phyloP scores from a whole-genome alignment of 768 basidiomycete species.

The Mycena vulgaris region DNA sequence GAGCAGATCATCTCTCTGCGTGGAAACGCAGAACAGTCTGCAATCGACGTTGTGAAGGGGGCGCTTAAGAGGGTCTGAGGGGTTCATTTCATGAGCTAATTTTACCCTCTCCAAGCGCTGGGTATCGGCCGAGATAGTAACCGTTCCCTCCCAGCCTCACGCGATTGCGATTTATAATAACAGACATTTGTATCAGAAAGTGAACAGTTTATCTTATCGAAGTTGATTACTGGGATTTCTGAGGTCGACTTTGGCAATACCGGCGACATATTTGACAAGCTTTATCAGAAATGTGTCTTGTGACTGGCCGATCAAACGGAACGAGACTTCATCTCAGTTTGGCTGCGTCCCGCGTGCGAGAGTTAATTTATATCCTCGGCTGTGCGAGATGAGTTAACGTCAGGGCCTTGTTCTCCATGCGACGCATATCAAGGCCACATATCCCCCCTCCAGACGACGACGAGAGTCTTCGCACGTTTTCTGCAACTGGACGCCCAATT shows the following conservation, averaged over 20 bases:
- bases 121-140: not conserved
- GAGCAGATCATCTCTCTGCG: conserved; percentile 36
- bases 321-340: conserved; percentile 19
- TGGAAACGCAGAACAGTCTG: conserved; percentile 30
- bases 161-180: not conserved
- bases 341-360: not conserved
- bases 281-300: conserved; percentile 1
- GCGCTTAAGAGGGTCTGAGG: conserved; percentile 17
- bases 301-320: not conserved
- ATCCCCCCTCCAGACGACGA: too few relatives aligned
- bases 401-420: not conserved
- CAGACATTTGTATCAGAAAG: not conserved
- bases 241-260: not conserved
- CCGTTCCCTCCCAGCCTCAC: not conserved
- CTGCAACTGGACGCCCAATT: too few relatives aligned
- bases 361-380: conserved; percentile 9
- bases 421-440: too few relatives aligned
- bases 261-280: not conserved
- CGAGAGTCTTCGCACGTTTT: too few relatives aligned
- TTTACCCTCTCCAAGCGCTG: not conserved
- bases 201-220: not conserved
- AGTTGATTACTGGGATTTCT: not conserved
- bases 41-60: conserved; percentile 26
- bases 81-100: not conserved
- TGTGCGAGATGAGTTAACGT: not conserved